These are phyloP conservation scores for Erodium chrysanthum DNA, from an alignment of 441 rosid species.

Conservation along the genomic window DNA sequence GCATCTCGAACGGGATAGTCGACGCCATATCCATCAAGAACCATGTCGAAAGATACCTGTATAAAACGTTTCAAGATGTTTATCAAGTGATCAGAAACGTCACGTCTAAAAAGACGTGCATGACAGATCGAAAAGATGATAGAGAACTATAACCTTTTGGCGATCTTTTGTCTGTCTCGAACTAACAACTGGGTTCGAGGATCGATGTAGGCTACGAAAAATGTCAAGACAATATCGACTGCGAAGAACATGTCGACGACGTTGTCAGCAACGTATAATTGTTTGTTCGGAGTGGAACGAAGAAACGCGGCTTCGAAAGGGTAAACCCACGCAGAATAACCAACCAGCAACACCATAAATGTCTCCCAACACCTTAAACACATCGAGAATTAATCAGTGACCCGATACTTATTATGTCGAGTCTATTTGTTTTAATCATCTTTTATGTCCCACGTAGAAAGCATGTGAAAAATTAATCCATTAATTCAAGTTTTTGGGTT, in stretches of 20 bases:
- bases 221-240: conserved; percentile 49
- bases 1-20: conserved; percentile 47
- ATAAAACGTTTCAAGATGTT: not conserved
- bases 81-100: not conserved
- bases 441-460: too few relatives aligned
- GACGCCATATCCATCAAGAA: conserved; percentile 71
- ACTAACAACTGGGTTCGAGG: conserved; percentile 47
- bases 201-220: conserved; percentile 50
- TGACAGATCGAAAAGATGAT: not conserved
- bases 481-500: too few relatives aligned
- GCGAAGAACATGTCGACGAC: conserved; percentile 52
- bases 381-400: too few relatives aligned
- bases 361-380: conserved; percentile 64
- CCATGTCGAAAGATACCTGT: conserved; percentile 58
- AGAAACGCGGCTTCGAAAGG: conserved; percentile 54
- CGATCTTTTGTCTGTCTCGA: conserved; percentile 37
- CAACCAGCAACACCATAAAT: conserved; percentile 53
- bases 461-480: too few relatives aligned
- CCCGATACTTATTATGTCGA: too few relatives aligned
- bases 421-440: too few relatives aligned
- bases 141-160: conserved; percentile 38
- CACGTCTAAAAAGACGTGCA: too few relatives aligned
- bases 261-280: conserved; percentile 40
- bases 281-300: conserved; percentile 25
- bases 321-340: conserved; percentile 54